Conservation (phyloP, 306 rosid species). For the Pyrus communis region DNA sequence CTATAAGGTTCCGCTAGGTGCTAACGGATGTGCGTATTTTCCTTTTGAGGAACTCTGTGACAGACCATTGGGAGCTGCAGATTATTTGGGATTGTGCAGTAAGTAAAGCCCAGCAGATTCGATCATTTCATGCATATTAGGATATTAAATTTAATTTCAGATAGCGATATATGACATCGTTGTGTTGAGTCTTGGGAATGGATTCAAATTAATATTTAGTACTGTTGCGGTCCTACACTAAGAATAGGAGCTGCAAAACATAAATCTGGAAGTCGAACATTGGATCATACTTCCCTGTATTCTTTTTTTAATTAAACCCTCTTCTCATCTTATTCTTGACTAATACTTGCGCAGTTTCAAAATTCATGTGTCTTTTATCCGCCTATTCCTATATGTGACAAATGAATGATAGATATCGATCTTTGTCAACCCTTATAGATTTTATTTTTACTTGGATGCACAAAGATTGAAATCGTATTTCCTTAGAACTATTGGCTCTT, state of each 20-base stretch:
- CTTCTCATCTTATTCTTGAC: background rate
- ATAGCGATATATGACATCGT: background rate
- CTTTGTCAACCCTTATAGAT: background rate
- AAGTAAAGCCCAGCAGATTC: conserved; percentile 30
- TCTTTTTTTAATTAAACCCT: background rate
- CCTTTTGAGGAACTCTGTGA: conserved; percentile 87
- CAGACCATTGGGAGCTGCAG: conserved; percentile 91
- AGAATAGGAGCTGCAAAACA: background rate
- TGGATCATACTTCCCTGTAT: background rate
- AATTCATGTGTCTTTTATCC: background rate
- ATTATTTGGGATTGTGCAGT: conserved; percentile 93
- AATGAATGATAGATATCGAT: background rate
- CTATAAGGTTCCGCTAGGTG: conserved; percentile 72
- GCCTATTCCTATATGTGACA: background rate
- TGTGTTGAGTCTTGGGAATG: background rate
- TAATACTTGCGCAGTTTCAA: background rate
- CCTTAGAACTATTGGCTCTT: background rate
- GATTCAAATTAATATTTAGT: background rate
- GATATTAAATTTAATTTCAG: background rate
- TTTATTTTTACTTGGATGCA: background rate
- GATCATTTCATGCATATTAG: conserved; percentile 10
- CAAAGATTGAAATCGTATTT: background rate
- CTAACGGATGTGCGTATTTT: conserved; percentile 84
- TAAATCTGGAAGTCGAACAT: background rate
- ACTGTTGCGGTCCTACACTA: background rate